Percentiles rank a stretch among this genome's conserved stretches.
Evolutionary conservation across 75 land plant genomes (phyloP).

Genomic region (Cryptomeria japonica): DNA sequence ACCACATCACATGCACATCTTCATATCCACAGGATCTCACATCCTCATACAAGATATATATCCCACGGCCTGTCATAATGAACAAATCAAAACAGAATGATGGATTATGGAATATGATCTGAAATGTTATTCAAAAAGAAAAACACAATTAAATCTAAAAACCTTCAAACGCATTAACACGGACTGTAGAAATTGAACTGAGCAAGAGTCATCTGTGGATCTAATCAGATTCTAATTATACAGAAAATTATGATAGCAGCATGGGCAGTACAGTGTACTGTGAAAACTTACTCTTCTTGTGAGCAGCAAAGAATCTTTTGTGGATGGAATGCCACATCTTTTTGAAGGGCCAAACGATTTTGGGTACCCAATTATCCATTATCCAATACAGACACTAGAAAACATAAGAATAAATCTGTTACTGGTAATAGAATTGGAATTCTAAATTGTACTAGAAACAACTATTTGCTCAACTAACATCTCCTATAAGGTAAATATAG

Average conservation of each 20-base stretch:
- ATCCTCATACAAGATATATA: constrained; percentile 74
- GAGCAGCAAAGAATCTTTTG: neutral
- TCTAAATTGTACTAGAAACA: neutral
- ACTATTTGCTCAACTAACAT: neutral
- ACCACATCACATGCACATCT: constrained; percentile 80
- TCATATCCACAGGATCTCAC: constrained; percentile 73
- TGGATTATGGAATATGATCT: too few species aligned
- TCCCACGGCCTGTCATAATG: constrained; percentile 48
- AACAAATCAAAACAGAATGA: neutral
- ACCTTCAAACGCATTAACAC: too few species aligned
- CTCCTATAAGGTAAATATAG: neutral
- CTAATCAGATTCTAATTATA: neutral
- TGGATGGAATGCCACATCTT: neutral
- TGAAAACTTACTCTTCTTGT: neutral
- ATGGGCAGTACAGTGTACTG: neutral
- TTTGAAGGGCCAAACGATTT: constrained; percentile 5
- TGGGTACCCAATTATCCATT: neutral
- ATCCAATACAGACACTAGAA: neutral
- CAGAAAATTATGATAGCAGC: neutral
- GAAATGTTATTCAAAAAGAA: too few species aligned
- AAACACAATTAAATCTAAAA: too few species aligned
- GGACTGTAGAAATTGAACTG: too few species aligned
- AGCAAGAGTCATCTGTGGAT: neutral
- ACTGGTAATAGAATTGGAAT: neutral
- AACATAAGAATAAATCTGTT: too few species aligned